Percentiles rank a stretch among this genome's conserved stretches.
These are phyloP conservation scores for Lignosus rhinocerotis DNA, from an alignment of 1,284 basidiomycete species.

Conservation along the genomic window DNA sequence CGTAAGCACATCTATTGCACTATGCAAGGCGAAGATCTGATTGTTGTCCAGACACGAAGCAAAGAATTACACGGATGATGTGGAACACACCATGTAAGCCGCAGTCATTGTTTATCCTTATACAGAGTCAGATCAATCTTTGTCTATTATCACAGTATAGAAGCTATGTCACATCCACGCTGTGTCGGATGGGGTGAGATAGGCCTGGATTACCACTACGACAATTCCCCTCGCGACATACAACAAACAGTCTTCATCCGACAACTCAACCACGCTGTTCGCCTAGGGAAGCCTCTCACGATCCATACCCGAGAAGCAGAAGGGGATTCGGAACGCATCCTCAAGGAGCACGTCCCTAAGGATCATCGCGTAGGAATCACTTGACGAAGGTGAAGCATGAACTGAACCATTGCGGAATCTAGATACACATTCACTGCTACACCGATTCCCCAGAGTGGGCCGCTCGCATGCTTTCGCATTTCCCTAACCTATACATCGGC, in stretches of 20 bases:
- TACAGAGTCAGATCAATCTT: not conserved
- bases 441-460: slow-evolving; percentile 78
- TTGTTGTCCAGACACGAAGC: slow-evolving; percentile 62
- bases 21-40: not conserved
- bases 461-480: slow-evolving; percentile 66
- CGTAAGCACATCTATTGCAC: slow-evolving; percentile 45
- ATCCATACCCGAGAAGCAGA: slow-evolving; percentile 84
- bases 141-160: slow-evolving; percentile 45
- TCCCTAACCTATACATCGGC: slow-evolving; percentile 79
- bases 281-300: slow-evolving; percentile 69
- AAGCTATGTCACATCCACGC: slow-evolving; percentile 75
- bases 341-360: slow-evolving; percentile 70
- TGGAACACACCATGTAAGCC: slow-evolving; percentile 67
- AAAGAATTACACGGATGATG: slow-evolving; percentile 60
- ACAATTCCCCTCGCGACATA: slow-evolving; percentile 66
- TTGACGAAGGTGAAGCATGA: not conserved
- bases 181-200: slow-evolving; percentile 87
- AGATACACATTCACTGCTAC: slow-evolving; percentile 83
- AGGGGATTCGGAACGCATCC: slow-evolving; percentile 72
- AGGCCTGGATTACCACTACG: slow-evolving; percentile 83
- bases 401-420: not conserved
- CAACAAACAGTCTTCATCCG: slow-evolving; percentile 67
- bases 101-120: slow-evolving; percentile 28
- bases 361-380: slow-evolving; percentile 54
- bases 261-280: slow-evolving; percentile 68